phyloP scores from a whole-genome alignment of 2,329 filamentous ascomycete genomes.

The Myriosclerotinia curreyana region DNA sequence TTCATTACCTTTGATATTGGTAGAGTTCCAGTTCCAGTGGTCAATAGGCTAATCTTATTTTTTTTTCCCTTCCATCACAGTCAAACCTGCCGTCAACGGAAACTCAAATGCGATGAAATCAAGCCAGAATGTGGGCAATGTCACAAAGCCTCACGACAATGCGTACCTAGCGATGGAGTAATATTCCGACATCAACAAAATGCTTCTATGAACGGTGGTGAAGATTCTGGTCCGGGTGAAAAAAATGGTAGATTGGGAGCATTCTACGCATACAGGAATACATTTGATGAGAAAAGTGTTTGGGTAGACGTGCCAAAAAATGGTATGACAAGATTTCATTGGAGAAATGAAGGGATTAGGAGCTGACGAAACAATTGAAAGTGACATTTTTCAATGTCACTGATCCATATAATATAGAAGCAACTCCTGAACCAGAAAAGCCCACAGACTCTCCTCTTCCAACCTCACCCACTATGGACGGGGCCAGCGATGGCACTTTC shows the following conservation, averaged over 20 bases:
- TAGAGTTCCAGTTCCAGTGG: background rate
- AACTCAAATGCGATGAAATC: constrained; percentile 64
- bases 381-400: constrained; percentile 61
- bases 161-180: constrained; percentile 58
- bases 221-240: constrained; percentile 40
- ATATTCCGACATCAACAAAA: constrained; percentile 68
- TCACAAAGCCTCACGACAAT: constrained; percentile 55
- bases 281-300: constrained; percentile 57
- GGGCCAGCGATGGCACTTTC: constrained; percentile 30
- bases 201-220: constrained; percentile 60
- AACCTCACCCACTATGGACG: constrained; percentile 27
- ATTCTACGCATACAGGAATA: constrained; percentile 66
- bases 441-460: constrained; percentile 23
- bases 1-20: too few relatives aligned
- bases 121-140: constrained; percentile 61
- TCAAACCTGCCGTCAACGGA: constrained; percentile 56
- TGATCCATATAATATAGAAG: constrained; percentile 57
- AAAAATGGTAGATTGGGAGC: constrained; percentile 48
- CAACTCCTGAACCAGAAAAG: constrained; percentile 41
- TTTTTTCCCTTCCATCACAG: constrained; percentile 34
- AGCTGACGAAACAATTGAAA: constrained; percentile 33
- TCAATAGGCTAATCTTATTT: constrained; percentile 19
- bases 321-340: constrained; percentile 41
- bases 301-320: constrained; percentile 62
- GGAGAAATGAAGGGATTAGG: background rate